Evolutionary conservation across 83 land plant species (phyloP).

Genomic region (Thuja plicata): DNA sequence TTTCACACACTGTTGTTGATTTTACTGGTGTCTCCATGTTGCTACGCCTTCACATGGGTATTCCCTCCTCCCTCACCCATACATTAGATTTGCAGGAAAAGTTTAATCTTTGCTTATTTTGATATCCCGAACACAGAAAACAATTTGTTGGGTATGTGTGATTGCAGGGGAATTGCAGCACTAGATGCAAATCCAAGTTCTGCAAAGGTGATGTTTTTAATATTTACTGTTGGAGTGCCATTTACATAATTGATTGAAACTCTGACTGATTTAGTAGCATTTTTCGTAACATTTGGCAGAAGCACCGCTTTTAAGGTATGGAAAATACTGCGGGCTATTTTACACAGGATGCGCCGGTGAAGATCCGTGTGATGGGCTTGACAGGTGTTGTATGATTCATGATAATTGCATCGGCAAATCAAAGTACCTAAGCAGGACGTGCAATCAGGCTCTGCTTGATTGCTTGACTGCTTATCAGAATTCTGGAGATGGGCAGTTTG

Average conservation of each 20-base stretch:
- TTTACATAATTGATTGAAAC: not conserved
- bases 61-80: not conserved
- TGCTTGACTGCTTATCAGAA: not conserved
- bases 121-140: no score
- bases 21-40: not conserved
- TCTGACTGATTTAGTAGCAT: not conserved
- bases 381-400: slow-evolving; percentile 74
- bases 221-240: not conserved
- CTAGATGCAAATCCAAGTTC: not conserved
- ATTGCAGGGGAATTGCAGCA: not conserved
- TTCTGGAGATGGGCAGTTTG: not conserved
- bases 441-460: not conserved
- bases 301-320: slow-evolving; percentile 66
- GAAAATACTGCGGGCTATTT: slow-evolving; percentile 78
- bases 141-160: not conserved
- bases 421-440: not conserved
- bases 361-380: slow-evolving; percentile 76
- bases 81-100: not conserved
- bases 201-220: not conserved
- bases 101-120: no score
- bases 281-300: slow-evolving; percentile 20
- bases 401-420: slow-evolving; percentile 53
- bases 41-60: not conserved
- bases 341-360: slow-evolving; percentile 78
- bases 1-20: no score